These are phyloP conservation scores for Dactylellina haptotyla DNA, from an alignment of 2,329 filamentous ascomycete genomes.

Conservation along the genomic window DNA sequence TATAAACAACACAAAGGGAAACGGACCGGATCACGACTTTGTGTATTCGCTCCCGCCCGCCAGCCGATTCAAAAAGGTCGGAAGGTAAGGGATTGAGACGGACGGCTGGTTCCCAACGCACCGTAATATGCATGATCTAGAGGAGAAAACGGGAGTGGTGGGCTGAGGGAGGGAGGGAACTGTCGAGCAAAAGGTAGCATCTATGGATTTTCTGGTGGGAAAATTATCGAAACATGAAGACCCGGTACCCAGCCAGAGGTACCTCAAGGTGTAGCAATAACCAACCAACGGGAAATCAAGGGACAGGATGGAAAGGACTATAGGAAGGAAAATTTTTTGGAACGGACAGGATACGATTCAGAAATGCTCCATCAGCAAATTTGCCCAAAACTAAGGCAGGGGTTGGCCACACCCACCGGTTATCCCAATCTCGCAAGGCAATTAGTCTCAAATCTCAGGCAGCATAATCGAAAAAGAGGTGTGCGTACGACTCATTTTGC, in stretches of 20 bases:
- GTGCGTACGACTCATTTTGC: constrained; percentile 52
- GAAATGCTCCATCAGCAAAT: constrained; percentile 45
- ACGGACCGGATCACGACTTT: neutral
- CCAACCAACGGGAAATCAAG: constrained; percentile 5
- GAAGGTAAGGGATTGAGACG: constrained; percentile 43
- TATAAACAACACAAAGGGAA: constrained; percentile 30
- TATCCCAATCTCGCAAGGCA: constrained; percentile 47
- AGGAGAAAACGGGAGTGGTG: no score
- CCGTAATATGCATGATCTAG: neutral
- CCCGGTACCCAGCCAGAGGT: constrained; percentile 8
- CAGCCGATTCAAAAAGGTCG: neutral
- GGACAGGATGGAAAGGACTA: neutral
- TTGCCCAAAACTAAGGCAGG: constrained; percentile 49
- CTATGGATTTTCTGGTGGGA: neutral
- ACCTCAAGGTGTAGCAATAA: constrained; percentile 8
- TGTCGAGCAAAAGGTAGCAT: neutral
- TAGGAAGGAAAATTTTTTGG: constrained; percentile 7
- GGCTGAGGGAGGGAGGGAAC: neutral
- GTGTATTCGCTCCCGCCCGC: neutral
- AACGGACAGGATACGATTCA: constrained; percentile 27
- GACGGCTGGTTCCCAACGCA: neutral
- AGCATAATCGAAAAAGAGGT: constrained; percentile 33
- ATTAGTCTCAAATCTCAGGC: constrained; percentile 39
- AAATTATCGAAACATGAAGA: neutral
- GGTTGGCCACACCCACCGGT: constrained; percentile 41